Base-by-base conservation (phyloP, 805 yeast genomes). In the Citeromyces matritensis region DNA sequence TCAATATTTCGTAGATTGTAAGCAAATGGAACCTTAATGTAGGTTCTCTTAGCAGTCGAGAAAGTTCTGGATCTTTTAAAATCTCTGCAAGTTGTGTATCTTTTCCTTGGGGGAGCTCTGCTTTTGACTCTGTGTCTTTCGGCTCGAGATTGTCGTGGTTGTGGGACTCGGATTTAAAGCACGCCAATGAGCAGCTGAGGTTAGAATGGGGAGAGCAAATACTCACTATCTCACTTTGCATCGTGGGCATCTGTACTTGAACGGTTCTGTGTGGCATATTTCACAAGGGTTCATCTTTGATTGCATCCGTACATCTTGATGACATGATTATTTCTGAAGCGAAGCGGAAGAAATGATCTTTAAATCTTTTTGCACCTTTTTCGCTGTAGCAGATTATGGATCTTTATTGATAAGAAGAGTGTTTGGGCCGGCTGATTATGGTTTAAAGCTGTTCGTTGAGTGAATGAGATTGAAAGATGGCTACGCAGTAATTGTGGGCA, bases 21-120 rank as follows among this genome's bases (percentile, higher is more conserved):
- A 53, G 40, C 4, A 82, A 49, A 44, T 81, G 85, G 27, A 63
- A 53, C 35, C 65, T 71, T 5, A 82, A 54, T 1, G 76, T 53
- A 9, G 71, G 69, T 33, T 64, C 69, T 23, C 49, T 43, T 12
- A 82, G 54, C 38, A 71, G 53, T 4, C 57, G 46, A 35, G 48
- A 47, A 15, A 81, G 56, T 24, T 55, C 42, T 1, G 55, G 54
- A 40, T 74, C 75, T 1, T 48, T 26, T 0, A 65, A 30, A 1
- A 71, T 33, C 5, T 38, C 35, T 3, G 33, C 37, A 26, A 60
- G 50, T 26, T 40, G 37, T 4, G 47, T 40, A 26, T 47, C 55
- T 2, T 41, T 36, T 11, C 33, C 24, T 23, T 30, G 4, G 32
- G 24, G 23, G 23, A 24, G n/a, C 3, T 19, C 30, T 11, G 17